Evolutionary conservation across 768 basidiomycete species (phyloP), one percentile per base, ranked within the genome.

Genomic region (Mycena olivaceomarginata): DNA sequence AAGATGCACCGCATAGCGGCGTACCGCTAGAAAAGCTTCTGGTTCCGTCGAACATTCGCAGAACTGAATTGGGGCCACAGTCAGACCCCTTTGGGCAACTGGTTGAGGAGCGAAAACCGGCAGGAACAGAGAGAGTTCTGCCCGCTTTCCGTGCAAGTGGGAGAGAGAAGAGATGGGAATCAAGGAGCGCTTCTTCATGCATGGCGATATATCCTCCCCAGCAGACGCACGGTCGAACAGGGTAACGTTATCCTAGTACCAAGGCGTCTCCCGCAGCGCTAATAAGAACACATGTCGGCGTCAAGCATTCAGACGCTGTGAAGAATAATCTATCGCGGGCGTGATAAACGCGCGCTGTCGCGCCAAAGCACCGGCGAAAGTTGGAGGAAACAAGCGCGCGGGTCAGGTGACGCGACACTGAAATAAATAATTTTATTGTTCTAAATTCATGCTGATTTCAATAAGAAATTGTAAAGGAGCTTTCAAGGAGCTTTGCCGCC

Each of bases 1-100:
- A 16, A 60, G 12, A 31, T 22, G 63, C 63, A 45, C 43, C 8
- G 63, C 63, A 65, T 65, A 43, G 39, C 18, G 56, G 62, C 62
- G 62, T 63, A 9, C n/a, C 22, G 5, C 31, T 16, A 40, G 20
- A 25, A 65, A n/a, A 12, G 5, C 41, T 45, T 64, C 41, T 13
- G 13, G 63, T 6, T 16, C 22, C 63, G 63, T 15, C 43, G 41
- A 31, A 57, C n/a, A 57, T 57, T 57, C 56, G 56, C n/a, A 57
- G 22, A 37, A 65, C 15, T 25, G 63, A 25, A 45, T 63, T 63
- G 40, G 22, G 41, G 11, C 39, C 22, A 57, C 15, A 57, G 5
- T 11, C 43, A 45, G 63, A 11, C 43, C 22, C 43, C 12, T 31
- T 31, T 31, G 31, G 31, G 31, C 31, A 31, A 31, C 12, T 22